Conservation (phyloP, 371 early-diverging fungal genomes). For the Rhizopus microsporus region DNA sequence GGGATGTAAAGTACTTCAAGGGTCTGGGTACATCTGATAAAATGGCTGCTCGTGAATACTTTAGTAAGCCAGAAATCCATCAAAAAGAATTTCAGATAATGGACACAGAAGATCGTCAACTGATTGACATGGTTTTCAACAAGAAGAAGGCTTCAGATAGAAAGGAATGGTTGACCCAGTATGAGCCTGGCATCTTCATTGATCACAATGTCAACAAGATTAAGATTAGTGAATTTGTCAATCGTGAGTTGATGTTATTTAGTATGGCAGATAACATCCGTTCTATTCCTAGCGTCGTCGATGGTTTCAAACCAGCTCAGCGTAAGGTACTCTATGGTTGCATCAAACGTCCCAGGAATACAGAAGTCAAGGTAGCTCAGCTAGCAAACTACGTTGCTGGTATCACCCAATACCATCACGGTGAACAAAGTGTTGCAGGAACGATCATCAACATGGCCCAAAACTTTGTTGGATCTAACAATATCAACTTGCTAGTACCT, state of each 20-base stretch:
- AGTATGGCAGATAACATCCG: slow-evolving; percentile 98
- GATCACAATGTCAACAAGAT: slow-evolving; percentile 85
- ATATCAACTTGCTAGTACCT: slow-evolving; percentile 92
- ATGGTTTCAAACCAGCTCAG: slow-evolving; percentile 99
- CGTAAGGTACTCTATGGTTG: slow-evolving; percentile 97
- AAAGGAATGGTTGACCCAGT: slow-evolving; percentile 95
- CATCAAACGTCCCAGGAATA: slow-evolving; percentile 84
- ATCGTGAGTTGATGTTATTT: slow-evolving; percentile 97
- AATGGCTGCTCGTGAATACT: slow-evolving; percentile 96
- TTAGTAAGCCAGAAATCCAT: slow-evolving; percentile 81
- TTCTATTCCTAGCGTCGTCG: slow-evolving; percentile 97
- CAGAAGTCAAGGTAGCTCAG: slow-evolving; percentile 96
- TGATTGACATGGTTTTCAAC: slow-evolving; percentile 98
- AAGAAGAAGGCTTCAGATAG: slow-evolving; percentile 97
- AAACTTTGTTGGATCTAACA: slow-evolving; percentile 98
- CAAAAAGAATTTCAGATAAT: slow-evolving; percentile 83
- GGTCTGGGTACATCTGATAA: slow-evolving; percentile 97
- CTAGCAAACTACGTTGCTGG: slow-evolving; percentile 96
- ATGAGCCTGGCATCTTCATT: slow-evolving; percentile 93
- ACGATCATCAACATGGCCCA: slow-evolving; percentile 98
- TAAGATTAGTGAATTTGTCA: slow-evolving; percentile 94
- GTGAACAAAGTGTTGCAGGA: slow-evolving; percentile 88
- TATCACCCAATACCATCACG: slow-evolving; percentile 98
- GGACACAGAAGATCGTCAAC: slow-evolving; percentile 69
- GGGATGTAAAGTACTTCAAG: slow-evolving; percentile 98